Conservation (phyloP, 208 protist genomes). For the Leishmania tarentolae region DNA sequence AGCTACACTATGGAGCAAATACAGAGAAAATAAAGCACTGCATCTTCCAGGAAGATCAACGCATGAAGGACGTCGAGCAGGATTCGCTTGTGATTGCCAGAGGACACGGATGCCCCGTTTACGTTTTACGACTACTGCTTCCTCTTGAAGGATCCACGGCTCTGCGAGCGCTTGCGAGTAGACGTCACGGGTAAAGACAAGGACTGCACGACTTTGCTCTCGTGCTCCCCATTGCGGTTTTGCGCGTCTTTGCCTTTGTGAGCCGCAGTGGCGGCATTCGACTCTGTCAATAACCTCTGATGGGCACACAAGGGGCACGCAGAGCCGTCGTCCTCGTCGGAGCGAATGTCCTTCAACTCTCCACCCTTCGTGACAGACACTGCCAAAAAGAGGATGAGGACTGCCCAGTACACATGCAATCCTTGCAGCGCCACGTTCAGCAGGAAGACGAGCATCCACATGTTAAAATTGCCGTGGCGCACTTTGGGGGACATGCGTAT, state of each 20-base stretch:
- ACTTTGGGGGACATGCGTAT: slow-evolving; percentile 39
- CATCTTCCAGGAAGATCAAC: background rate
- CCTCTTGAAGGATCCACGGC: background rate
- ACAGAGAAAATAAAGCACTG: background rate
- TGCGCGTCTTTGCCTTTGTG: background rate
- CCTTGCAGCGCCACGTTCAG: slow-evolving; percentile 64
- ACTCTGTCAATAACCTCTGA: slow-evolving; percentile 14
- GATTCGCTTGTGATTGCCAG: background rate
- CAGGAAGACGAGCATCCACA: slow-evolving; percentile 54
- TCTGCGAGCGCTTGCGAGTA: slow-evolving; percentile 3
- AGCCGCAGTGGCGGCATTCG: slow-evolving; percentile 9
- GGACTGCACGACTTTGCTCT: background rate
- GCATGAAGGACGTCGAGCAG: background rate
- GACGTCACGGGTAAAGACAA: background rate
- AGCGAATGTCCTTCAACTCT: slow-evolving; percentile 61
- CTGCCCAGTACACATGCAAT: slow-evolving; percentile 72
- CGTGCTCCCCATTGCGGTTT: background rate
- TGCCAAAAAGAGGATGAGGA: slow-evolving; percentile 55
- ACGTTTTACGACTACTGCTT: slow-evolving; percentile 1
- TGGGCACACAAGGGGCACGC: slow-evolving; percentile 24
- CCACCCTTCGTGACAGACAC: slow-evolving; percentile 28
- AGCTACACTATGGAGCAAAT: background rate
- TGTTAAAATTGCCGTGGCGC: slow-evolving; percentile 54
- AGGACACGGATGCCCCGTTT: background rate
- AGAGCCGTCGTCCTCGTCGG: slow-evolving; percentile 44